A percentile compares a stretch with the other conserved stretches of the same genome.
phyloP scores from a whole-genome alignment of 257 asterid genomes.

The Solanum infundibuliforme region DNA sequence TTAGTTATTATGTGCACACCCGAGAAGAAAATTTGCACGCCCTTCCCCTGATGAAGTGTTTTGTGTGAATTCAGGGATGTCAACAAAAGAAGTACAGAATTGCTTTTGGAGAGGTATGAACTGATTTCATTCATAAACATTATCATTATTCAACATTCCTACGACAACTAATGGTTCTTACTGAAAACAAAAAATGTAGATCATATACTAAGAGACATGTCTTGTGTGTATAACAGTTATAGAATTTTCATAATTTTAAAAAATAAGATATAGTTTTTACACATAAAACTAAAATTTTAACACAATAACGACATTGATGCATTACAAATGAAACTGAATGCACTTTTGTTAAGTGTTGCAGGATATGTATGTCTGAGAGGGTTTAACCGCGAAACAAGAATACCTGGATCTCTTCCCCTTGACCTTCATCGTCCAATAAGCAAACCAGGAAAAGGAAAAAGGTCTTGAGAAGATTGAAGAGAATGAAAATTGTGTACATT shows the following conservation, averaged over 20 bases:
- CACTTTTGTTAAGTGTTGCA: background rate
- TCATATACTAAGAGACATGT: background rate
- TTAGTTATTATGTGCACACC: no score
- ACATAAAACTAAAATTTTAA: background rate
- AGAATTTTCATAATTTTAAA: no score
- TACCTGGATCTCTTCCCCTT: slow-evolving; percentile 7
- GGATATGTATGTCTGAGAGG: slow-evolving; percentile 19
- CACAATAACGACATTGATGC: background rate
- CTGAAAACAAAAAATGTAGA: background rate
- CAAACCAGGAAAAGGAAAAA: background rate
- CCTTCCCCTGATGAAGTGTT: no score
- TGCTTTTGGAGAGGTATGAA: slow-evolving; percentile 23
- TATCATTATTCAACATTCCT: background rate
- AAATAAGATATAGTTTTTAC: no score
- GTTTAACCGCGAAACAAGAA: slow-evolving; percentile 12
- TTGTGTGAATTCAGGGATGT: slow-evolving; percentile 16
- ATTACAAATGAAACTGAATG: background rate
- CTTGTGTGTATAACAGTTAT: background rate
- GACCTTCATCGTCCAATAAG: slow-evolving; percentile 9
- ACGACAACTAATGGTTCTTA: background rate
- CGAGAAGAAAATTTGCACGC: no score
- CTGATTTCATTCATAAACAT: background rate
- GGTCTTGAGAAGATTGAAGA: background rate
- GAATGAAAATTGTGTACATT: background rate
- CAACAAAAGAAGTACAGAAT: slow-evolving; percentile 7